Evolutionary conservation across 192 early-diverging fungal species (phyloP), one percentile per base, ranked within the genome.

Genomic region (Rhizoclosmatium globosum): DNA sequence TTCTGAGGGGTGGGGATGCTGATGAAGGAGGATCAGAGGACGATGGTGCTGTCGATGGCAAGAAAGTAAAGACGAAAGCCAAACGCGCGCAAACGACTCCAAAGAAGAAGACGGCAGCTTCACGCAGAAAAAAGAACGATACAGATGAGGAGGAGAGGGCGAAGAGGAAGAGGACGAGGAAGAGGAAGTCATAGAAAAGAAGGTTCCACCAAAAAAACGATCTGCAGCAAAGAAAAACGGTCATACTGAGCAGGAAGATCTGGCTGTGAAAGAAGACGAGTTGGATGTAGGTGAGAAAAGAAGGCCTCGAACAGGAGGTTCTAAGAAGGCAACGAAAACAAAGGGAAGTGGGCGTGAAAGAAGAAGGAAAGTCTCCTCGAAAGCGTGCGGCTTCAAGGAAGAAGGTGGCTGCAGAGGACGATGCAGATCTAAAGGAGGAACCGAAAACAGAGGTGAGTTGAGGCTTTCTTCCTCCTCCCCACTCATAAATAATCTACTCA

Each of bases 1-100:
- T 81, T 38, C 61, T 93, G 68, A 82, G 68, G 13, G 66, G 66
- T 43, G 80, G 44, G 57, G n/a, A 50, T 3, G 44, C n/a, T 3
- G 68, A 19, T 38, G 68, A n/a, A 46, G 46, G 47, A 46, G 21
- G 56, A 15, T 15, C 13, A 17, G 56, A 57, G 13, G 56, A 57
- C 56, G 56, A 57, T 15, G 56, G 21, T 57, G 56, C 13, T 57
- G 56, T 17, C n/a, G 56, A 57, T 57, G 56, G 21, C 56, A 57
- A 21, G 15, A 57, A 57, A 57, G 56, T 17, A 17, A 21, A 21
- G 41, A 64, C 23, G 62, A 39, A 42, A 11, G 62, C 62, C 0
- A 64, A 64, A 11, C 62, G 21, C 23, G 11, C 11, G 41, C 11
- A 7, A 64, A 42, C 7, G 21, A 42, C 13, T 6, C 21, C 23